Evolutionary conservation across 768 basidiomycete genomes (phyloP).

Genomic region (Clitopilus hobsonii): DNA sequence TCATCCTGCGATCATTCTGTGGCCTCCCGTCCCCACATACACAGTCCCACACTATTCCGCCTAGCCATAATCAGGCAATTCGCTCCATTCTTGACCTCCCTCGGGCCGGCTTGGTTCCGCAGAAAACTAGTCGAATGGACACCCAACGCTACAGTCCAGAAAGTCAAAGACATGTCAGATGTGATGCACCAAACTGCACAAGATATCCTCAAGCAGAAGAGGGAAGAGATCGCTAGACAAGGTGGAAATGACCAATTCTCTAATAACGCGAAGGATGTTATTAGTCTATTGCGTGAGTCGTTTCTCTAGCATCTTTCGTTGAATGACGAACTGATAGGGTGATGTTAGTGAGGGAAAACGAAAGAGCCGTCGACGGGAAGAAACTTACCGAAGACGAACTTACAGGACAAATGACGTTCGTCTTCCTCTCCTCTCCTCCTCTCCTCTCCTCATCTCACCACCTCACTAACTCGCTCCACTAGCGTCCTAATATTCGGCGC

Average conservation of each 20-base stretch:
- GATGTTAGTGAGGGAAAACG: conserved; percentile 32
- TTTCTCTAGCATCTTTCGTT: neutral
- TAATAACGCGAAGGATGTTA: conserved; percentile 39
- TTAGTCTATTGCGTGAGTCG: conserved; percentile 41
- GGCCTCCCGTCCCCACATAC: too few relatives aligned
- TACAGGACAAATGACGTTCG: conserved; percentile 47
- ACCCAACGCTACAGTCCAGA: conserved; percentile 33
- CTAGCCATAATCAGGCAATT: conserved; percentile 42
- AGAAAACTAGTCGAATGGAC: conserved; percentile 37
- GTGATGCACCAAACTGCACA: conserved; percentile 39
- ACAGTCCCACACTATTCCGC: conserved; percentile 40
- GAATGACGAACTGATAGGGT: neutral
- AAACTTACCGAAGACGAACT: conserved; percentile 39
- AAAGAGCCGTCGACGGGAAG: conserved; percentile 24
- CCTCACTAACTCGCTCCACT: neutral
- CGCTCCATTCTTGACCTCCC: conserved; percentile 35
- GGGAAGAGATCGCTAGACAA: conserved; percentile 17
- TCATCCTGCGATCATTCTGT: too few relatives aligned
- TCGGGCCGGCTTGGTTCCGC: conserved; percentile 38
- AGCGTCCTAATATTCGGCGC: conserved; percentile 48
- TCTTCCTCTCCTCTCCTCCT: conserved; percentile 3
- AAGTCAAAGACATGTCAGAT: conserved; percentile 42
- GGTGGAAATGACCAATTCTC: conserved; percentile 14
- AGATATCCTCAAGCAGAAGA: conserved; percentile 35
- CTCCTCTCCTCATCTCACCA: neutral